Evolutionary conservation across 768 basidiomycete species (phyloP).

Genomic region (Hericium erinaceus): DNA sequence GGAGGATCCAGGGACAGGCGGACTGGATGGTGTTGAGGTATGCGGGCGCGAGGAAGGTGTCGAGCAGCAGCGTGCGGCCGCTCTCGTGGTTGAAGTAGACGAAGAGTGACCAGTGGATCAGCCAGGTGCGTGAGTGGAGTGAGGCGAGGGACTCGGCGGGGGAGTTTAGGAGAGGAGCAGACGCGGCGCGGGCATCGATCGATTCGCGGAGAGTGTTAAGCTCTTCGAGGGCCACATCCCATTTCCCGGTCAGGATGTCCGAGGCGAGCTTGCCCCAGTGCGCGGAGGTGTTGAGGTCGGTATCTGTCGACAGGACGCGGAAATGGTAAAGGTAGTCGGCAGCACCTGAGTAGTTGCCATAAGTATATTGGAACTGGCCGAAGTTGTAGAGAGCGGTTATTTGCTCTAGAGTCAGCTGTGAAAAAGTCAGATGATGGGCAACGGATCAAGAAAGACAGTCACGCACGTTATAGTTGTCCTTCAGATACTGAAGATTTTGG

Average conservation of each 20-base stretch:
- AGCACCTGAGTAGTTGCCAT: conserved; percentile 93
- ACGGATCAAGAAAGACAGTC: background rate
- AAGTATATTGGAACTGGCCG: conserved; percentile 98
- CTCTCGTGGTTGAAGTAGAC: conserved; percentile 97
- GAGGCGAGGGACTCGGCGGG: conserved; percentile 74
- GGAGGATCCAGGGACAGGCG: conserved; percentile 86
- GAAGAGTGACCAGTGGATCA: conserved; percentile 96
- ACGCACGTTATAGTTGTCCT: conserved; percentile 83
- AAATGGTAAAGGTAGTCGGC: conserved; percentile 99
- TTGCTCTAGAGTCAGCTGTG: conserved; percentile 86
- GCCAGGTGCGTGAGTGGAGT: conserved; percentile 92
- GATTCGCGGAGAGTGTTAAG: conserved; percentile 90
- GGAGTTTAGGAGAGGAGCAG: conserved; percentile 30
- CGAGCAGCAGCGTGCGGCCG: conserved; percentile 85
- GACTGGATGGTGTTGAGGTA: conserved; percentile 99
- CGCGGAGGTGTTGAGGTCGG: conserved; percentile 88
- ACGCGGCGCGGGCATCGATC: conserved; percentile 70
- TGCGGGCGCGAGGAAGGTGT: conserved; percentile 91
- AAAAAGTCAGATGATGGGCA: background rate
- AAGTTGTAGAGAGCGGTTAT: conserved; percentile 95
- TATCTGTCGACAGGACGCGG: conserved; percentile 91
- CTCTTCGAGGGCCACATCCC: conserved; percentile 93
- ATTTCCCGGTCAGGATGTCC: conserved; percentile 89
- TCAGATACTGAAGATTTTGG: conserved; percentile 90
- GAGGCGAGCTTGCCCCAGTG: conserved; percentile 99